Evolutionary conservation across 2,329 filamentous ascomycete genomes (phyloP), one percentile per base, ranked within the genome.

Genomic region (Helotiales sp.): DNA sequence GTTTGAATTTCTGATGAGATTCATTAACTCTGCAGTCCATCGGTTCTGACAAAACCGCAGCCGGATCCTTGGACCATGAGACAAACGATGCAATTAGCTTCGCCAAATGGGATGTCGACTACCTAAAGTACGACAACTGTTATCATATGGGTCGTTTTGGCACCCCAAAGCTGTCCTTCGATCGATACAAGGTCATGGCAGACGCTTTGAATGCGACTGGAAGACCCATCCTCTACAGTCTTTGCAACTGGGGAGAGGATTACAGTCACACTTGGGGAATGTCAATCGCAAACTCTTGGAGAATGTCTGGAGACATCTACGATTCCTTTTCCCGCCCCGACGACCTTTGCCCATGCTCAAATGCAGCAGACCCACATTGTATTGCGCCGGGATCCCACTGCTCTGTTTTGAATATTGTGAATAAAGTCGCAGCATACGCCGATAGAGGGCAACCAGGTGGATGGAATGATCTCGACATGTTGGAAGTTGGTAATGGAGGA

Each of bases 71-170:
- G 58, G 65, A 72, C 64, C 66, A 82, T 69, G 85, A 85, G 71
- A 77, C 80, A 45, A 78, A 82, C 47, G 85, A 87, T 71, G 85
- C 85, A 0, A 74, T 81, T 22, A 77, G 80, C 3, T 86, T 82
- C 72, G 83, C 84, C 2, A 75, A 73, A n/a, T 85, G 83, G 82
- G 83, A 80, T 0, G 81, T 85, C 28, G 81, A 82, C 69, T 84
- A 83, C 65, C 75, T 83, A 5, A 84, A 85, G 71, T 85, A 85
- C 69, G 84, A 86, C 73, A 86, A 86, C 69, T 86, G 85, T 77
- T 85, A 81, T 75, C 84, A 85, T 63, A 77, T 82, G 69, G 84
- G 84, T 17, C 79, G 83, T 64, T 81, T 79, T 30, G 84, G 83
- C 1, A 69, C 69, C 4, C 65, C 70, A 4, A 64, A 69, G 58